Evolutionary conservation across 2,329 filamentous ascomycete genomes (phyloP).

Genomic region (Diplodia scrobiculata): DNA sequence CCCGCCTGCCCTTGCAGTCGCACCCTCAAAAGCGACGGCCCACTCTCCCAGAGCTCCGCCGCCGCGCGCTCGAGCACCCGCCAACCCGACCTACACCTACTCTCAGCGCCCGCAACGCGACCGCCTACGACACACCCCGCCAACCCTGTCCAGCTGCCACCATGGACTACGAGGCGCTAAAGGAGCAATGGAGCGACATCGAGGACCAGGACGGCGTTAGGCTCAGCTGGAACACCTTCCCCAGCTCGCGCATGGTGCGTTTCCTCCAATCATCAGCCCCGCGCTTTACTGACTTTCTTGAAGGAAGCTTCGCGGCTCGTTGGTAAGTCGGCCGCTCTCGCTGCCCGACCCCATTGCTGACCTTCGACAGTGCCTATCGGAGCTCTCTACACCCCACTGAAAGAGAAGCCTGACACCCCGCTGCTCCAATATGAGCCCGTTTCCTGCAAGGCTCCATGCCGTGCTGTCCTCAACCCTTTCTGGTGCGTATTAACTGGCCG

Average conservation of each 20-base stretch:
- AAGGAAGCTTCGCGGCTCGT: constrained; percentile 93
- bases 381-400: constrained; percentile 90
- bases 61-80: constrained; percentile 1
- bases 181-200: constrained; percentile 94
- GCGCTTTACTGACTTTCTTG: constrained; percentile 30
- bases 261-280: background rate
- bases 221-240: constrained; percentile 98
- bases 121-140: constrained; percentile 18
- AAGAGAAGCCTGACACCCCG: constrained; percentile 88
- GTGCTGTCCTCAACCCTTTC: constrained; percentile 94
- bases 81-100: background rate
- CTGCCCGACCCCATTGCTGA: constrained; percentile 30
- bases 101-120: constrained; percentile 6
- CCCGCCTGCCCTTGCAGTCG: constrained; percentile 3
- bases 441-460: constrained; percentile 92
- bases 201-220: constrained; percentile 96
- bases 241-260: constrained; percentile 86
- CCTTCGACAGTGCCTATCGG: constrained; percentile 74
- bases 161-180: constrained; percentile 92
- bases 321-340: constrained; percentile 36
- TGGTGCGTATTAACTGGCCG: constrained; percentile 63
- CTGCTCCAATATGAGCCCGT: constrained; percentile 94
- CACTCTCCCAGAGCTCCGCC: constrained; percentile 16
- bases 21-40: constrained; percentile 1
- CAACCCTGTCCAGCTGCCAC: constrained; percentile 34